phyloP scores from a whole-genome alignment of 2,329 filamentous ascomycete species.

The Talaromyces islandicus region DNA sequence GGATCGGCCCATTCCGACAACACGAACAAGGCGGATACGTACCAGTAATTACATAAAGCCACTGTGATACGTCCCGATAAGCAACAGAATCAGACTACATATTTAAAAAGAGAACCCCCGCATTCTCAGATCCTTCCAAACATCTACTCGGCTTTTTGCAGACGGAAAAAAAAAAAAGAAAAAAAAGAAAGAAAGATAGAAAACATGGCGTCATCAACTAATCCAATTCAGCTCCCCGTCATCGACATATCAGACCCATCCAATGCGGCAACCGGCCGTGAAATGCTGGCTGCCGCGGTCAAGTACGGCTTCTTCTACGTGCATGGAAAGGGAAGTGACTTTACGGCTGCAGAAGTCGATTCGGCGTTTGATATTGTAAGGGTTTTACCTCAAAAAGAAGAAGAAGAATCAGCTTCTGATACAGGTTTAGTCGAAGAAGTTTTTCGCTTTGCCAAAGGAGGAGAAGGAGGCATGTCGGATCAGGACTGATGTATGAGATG shows the following conservation, averaged over 20 bases:
- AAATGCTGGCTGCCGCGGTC: slow-evolving; percentile 70
- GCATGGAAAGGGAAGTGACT: slow-evolving; percentile 64
- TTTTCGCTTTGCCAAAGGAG: slow-evolving; percentile 64
- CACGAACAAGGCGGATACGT: background rate
- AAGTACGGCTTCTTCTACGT: slow-evolving; percentile 89
- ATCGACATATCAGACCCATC: slow-evolving; percentile 68
- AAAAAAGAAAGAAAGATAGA: background rate
- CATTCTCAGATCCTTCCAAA: background rate
- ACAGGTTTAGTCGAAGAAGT: slow-evolving; percentile 56
- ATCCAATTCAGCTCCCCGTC: slow-evolving; percentile 59
- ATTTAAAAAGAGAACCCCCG: background rate
- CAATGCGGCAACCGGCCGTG: slow-evolving; percentile 56
- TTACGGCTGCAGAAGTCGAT: slow-evolving; percentile 61
- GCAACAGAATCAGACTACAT: background rate
- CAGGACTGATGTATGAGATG: slow-evolving; percentile 48
- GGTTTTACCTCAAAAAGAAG: background rate
- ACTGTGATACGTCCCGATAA: background rate
- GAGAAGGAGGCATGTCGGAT: slow-evolving; percentile 74
- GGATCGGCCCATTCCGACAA: slow-evolving; percentile 4
- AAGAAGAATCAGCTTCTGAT: background rate
- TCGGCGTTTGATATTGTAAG: slow-evolving; percentile 67
- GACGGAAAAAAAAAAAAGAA: background rate
- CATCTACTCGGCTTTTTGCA: background rate
- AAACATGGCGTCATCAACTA: slow-evolving; percentile 1
- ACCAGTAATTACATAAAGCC: background rate